phyloP scores from a whole-genome alignment of 2,329 filamentous ascomycete genomes.

The Lasiodiplodia sp. region DNA sequence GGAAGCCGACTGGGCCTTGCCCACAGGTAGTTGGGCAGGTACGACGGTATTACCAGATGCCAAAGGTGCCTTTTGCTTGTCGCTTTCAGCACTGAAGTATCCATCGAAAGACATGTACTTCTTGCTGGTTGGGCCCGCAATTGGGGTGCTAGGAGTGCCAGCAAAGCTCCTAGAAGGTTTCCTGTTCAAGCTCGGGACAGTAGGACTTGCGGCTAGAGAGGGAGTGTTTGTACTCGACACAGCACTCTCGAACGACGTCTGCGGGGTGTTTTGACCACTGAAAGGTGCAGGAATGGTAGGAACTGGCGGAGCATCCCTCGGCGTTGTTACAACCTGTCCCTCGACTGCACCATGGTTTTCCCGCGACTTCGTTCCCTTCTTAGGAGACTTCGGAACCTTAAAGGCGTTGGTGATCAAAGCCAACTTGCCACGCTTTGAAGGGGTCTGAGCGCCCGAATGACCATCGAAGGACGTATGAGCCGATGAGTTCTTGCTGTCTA shows the following conservation, averaged over 20 bases:
- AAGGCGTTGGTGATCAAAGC: background rate
- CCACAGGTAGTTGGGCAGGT: background rate
- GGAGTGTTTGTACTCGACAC: background rate
- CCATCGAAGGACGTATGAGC: background rate
- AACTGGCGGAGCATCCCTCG: conserved; percentile 10
- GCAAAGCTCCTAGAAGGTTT: background rate
- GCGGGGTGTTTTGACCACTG: background rate
- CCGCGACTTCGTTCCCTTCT: background rate
- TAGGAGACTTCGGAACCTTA: conserved; percentile 1
- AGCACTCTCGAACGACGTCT: background rate
- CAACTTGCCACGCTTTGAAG: background rate
- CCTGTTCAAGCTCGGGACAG: background rate
- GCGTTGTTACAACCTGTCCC: conserved; percentile 7
- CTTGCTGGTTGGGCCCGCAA: background rate
- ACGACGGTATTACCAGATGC: background rate
- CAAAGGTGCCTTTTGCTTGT: background rate
- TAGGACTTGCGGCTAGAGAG: background rate
- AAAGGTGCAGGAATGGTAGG: conserved; percentile 8
- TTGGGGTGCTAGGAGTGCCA: background rate
- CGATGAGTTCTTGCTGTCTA: background rate
- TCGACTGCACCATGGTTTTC: background rate
- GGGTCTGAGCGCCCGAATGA: background rate
- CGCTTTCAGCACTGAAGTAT: background rate
- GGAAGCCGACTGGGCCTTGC: background rate
- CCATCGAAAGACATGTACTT: background rate